Percentiles rank a stretch among this genome's conserved stretches.
Conservation (phyloP, 2,329 filamentous ascomycete genomes). For the Pestalotiopsis fici region DNA sequence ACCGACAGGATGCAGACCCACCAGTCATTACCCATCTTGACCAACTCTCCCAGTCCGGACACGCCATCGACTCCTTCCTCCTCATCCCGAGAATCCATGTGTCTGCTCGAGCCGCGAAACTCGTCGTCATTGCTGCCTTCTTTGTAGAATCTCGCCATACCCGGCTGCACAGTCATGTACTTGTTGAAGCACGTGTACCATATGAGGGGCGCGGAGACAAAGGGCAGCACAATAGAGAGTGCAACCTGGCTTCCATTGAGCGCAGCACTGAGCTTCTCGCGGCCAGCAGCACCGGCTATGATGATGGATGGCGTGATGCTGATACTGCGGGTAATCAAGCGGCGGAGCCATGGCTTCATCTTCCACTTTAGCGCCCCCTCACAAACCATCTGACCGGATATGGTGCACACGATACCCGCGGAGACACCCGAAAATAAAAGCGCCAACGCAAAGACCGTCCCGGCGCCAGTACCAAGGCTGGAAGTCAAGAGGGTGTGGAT, state of each 20-base stretch:
- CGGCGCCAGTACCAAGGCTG: constrained; percentile 73
- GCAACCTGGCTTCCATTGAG: constrained; percentile 78
- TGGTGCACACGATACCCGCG: constrained; percentile 86
- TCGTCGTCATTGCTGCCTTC: constrained; percentile 23
- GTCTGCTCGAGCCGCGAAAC: not conserved
- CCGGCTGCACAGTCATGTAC: constrained; percentile 73
- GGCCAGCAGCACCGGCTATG: constrained; percentile 78
- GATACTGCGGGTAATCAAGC: constrained; percentile 76
- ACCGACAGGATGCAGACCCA: constrained; percentile 55
- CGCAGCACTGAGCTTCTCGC: constrained; percentile 68
- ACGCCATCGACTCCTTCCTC: not conserved
- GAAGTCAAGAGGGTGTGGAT: constrained; percentile 73
- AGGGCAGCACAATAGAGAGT: constrained; percentile 76
- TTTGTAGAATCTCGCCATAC: constrained; percentile 35
- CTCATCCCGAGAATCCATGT: constrained; percentile 10
- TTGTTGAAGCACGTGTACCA: constrained; percentile 80
- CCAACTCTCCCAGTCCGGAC: constrained; percentile 21
- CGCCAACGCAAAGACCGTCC: constrained; percentile 81
- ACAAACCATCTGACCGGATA: constrained; percentile 85
- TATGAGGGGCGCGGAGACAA: constrained; percentile 80
- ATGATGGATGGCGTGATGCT: constrained; percentile 82
- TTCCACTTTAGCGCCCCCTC: constrained; percentile 80
- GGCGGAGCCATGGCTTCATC: constrained; percentile 74
- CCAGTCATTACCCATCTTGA: constrained; percentile 75
- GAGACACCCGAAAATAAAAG: constrained; percentile 78